A percentile compares a stretch with the other conserved stretches of the same genome.
Conservation (phyloP, 1,139 yeast genomes). For the Taphrina flavorubra region DNA sequence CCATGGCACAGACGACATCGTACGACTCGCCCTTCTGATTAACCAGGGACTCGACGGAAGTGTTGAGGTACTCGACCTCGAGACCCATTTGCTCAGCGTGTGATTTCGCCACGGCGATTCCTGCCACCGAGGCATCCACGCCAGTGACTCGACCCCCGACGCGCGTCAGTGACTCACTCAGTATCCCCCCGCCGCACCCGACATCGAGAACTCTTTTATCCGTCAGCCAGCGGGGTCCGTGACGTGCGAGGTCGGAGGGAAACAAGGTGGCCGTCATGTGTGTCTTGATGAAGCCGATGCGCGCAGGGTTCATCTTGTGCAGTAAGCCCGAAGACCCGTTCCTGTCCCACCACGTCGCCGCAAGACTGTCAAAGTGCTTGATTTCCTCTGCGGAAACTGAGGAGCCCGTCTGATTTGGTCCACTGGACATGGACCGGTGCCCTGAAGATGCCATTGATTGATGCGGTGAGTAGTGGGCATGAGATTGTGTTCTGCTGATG, state of each 20-base stretch:
- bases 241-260: conserved; percentile 49
- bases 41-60: conserved; percentile 61
- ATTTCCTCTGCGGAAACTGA: conserved; percentile 58
- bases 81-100: conserved; percentile 59
- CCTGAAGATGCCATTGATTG: not conserved
- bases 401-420: not conserved
- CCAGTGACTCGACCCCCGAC: conserved; percentile 73
- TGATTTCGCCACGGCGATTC: conserved; percentile 73
- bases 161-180: conserved; percentile 85
- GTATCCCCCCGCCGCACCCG: conserved; percentile 97
- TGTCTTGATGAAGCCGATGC: conserved; percentile 76
- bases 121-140: conserved; percentile 83
- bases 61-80: conserved; percentile 65
- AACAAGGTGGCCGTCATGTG: conserved; percentile 19
- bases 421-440: conserved; percentile 1
- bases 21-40: conserved; percentile 51
- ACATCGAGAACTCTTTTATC: conserved; percentile 74
- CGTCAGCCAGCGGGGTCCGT: conserved; percentile 22
- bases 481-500: no score
- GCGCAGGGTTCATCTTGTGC: conserved; percentile 87
- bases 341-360: conserved; percentile 95
- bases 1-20: conserved; percentile 89
- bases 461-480: no score
- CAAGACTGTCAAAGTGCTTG: conserved; percentile 80
- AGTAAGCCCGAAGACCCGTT: conserved; percentile 89